These are phyloP conservation scores for Blastocystis hominis DNA, from an alignment of 352 stramenopile genomes.

Conservation along the genomic window DNA sequence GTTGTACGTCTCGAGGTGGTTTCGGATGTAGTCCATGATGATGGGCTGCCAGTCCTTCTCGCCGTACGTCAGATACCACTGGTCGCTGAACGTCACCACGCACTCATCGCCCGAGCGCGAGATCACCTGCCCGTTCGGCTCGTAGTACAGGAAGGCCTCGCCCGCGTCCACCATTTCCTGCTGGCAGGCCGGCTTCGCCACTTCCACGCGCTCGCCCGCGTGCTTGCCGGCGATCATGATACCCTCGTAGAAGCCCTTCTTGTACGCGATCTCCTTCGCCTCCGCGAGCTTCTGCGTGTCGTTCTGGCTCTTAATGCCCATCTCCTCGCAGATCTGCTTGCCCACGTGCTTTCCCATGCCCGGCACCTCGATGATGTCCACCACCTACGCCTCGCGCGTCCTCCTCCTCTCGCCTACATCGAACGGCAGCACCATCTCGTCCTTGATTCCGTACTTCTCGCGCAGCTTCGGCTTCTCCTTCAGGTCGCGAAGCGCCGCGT, in stretches of 20 bases:
- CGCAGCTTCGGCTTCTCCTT: conserved; percentile 93
- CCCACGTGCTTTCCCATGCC: conserved; percentile 89
- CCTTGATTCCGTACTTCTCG: conserved; percentile 92
- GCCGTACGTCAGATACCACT: conserved; percentile 94
- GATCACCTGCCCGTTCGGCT: conserved; percentile 92
- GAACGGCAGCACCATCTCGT: conserved; percentile 92
- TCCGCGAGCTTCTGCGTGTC: conserved; percentile 96
- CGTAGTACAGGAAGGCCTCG: conserved; percentile 90
- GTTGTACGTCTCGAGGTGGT: conserved; percentile 74
- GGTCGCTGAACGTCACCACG: conserved; percentile 94
- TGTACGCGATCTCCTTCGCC: conserved; percentile 92
- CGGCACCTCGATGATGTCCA: conserved; percentile 98
- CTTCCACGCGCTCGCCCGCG: conserved; percentile 86
- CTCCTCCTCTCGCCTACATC: conserved; percentile 65
- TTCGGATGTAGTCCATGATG: conserved; percentile 84
- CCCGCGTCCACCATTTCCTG: conserved; percentile 86
- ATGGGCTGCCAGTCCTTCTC: conserved; percentile 90
- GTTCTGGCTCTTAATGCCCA: conserved; percentile 95
- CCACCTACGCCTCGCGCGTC: conserved; percentile 57
- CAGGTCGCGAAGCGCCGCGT: conserved; percentile 90
- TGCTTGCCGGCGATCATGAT: conserved; percentile 85
- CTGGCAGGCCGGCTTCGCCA: conserved; percentile 90
- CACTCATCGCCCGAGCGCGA: conserved; percentile 93
- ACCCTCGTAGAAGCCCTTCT: conserved; percentile 98
- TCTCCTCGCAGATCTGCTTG: conserved; percentile 86